Evolutionary conservation across 2,329 filamentous ascomycete species (phyloP).

Genomic region (Trematosphaeria pertusa): DNA sequence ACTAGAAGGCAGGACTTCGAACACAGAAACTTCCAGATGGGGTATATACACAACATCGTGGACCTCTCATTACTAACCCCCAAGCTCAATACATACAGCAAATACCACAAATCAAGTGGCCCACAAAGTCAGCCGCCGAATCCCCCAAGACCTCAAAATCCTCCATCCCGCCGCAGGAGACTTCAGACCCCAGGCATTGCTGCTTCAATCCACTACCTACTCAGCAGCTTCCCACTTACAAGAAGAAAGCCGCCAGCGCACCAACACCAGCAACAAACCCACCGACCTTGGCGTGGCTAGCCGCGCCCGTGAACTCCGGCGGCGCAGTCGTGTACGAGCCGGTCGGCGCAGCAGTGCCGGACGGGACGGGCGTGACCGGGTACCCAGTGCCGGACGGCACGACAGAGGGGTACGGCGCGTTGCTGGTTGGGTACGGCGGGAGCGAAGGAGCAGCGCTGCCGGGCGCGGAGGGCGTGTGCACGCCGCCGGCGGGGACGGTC

Average conservation of each 20-base stretch:
- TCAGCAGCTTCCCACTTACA: too few relatives aligned
- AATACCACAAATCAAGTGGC: background rate
- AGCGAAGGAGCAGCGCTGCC: slow-evolving; percentile 16
- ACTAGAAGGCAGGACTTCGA: too few relatives aligned
- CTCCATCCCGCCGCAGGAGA: too few relatives aligned
- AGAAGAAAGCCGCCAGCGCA: slow-evolving; percentile 44
- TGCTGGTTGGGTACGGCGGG: slow-evolving; percentile 36
- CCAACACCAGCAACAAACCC: slow-evolving; percentile 43
- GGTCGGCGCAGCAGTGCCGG: slow-evolving; percentile 25
- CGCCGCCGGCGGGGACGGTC: slow-evolving; percentile 11
- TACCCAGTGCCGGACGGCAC: slow-evolving; percentile 32
- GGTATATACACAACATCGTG: slow-evolving; percentile 6
- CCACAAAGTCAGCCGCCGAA: background rate
- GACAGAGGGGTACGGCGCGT: slow-evolving; percentile 5
- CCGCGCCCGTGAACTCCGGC: slow-evolving; percentile 43
- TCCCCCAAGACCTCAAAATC: background rate
- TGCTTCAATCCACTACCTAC: too few relatives aligned
- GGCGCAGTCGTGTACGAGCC: slow-evolving; percentile 27
- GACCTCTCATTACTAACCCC: slow-evolving; percentile 8
- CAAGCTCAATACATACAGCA: background rate
- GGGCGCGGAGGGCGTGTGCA: slow-evolving; percentile 32
- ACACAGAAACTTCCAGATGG: slow-evolving; percentile 6
- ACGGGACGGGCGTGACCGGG: slow-evolving; percentile 13
- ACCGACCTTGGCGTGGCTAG: slow-evolving; percentile 36
- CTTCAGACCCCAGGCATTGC: too few relatives aligned